phyloP scores from a whole-genome alignment of 306 rosid species.

The Sphenostylis stenocarpa region DNA sequence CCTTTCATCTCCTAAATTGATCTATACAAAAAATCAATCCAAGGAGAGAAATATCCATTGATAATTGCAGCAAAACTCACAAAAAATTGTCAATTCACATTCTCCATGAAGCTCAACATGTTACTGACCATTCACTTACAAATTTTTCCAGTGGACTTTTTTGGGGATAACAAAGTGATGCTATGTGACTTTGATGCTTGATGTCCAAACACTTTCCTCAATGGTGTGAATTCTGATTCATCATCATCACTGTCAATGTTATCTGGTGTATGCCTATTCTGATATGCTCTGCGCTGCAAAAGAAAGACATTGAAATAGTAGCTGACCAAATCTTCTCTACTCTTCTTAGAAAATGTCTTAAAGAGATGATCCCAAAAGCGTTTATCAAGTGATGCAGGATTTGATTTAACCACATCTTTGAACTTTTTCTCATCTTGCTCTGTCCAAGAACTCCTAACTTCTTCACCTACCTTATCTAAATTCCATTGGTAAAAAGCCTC shows the following conservation, averaged over 20 bases:
- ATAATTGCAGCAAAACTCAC: conserved; percentile 6
- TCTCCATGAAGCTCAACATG: conserved; percentile 16
- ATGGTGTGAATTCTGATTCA: conserved; percentile 53
- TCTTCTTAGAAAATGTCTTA: conserved; percentile 63
- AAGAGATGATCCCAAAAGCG: conserved; percentile 62
- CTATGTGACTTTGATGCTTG: conserved; percentile 34
- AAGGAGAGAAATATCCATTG: conserved; percentile 19
- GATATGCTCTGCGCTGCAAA: conserved; percentile 81
- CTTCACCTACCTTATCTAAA: conserved; percentile 70
- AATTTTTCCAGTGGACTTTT: conserved; percentile 44
- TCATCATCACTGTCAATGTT: conserved; percentile 84
- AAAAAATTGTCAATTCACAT: conserved; percentile 36
- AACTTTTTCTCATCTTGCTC: conserved; percentile 64
- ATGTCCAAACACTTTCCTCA: conserved; percentile 49
- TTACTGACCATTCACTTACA: conserved; percentile 18
- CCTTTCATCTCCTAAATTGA: conserved; percentile 12
- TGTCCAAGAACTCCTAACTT: conserved; percentile 67
- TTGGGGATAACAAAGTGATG: conserved; percentile 52
- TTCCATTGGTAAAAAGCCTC: conserved; percentile 71
- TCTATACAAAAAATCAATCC: conserved; percentile 24
- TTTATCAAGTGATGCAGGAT: conserved; percentile 51
- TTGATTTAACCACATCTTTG: conserved; percentile 50
- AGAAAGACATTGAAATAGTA: conserved; percentile 89
- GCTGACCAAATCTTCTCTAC: conserved; percentile 71
- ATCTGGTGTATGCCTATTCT: conserved; percentile 72